These are phyloP conservation scores for Scedosporium boydii DNA, from an alignment of 2,329 filamentous ascomycete genomes.

Conservation along the genomic window DNA sequence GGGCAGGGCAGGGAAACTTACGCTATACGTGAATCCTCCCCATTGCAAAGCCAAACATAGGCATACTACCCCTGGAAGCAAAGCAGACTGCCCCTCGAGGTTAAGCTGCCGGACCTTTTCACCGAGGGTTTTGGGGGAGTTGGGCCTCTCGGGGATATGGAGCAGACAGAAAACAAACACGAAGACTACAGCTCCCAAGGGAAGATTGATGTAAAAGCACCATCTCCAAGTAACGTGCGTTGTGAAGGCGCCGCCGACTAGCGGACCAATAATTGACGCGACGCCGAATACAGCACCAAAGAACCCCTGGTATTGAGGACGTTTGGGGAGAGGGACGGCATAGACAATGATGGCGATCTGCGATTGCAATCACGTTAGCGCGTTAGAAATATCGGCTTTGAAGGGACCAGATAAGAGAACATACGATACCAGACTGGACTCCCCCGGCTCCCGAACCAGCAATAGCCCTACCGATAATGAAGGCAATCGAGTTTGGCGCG, in stretches of 20 bases:
- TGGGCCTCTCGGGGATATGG: slow-evolving; percentile 5
- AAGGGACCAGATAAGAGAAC: not conserved
- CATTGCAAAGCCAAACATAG: slow-evolving; percentile 39
- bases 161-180: slow-evolving; percentile 16
- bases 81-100: slow-evolving; percentile 4
- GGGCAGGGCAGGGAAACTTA: no score
- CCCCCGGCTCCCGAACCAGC: slow-evolving; percentile 26
- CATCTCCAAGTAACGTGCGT: slow-evolving; percentile 12
- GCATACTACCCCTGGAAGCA: slow-evolving; percentile 25
- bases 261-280: slow-evolving; percentile 18
- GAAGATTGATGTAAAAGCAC: slow-evolving; percentile 12
- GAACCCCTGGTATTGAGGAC: slow-evolving; percentile 16
- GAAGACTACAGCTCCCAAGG: slow-evolving; percentile 21
- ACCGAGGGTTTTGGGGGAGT: not conserved
- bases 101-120: slow-evolving; percentile 6
- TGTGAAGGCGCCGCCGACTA: slow-evolving; percentile 19
- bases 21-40: slow-evolving; percentile 26
- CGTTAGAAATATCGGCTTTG: not conserved
- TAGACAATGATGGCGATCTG: slow-evolving; percentile 14
- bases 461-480: slow-evolving; percentile 27
- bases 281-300: slow-evolving; percentile 32
- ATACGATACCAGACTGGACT: slow-evolving; percentile 21
- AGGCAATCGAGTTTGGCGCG: slow-evolving; percentile 20
- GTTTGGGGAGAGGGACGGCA: slow-evolving; percentile 27
- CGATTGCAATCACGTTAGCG: not conserved